These are phyloP conservation scores for Boletellus dicymbophilus DNA, from an alignment of 1,284 basidiomycete species.

Conservation along the genomic window DNA sequence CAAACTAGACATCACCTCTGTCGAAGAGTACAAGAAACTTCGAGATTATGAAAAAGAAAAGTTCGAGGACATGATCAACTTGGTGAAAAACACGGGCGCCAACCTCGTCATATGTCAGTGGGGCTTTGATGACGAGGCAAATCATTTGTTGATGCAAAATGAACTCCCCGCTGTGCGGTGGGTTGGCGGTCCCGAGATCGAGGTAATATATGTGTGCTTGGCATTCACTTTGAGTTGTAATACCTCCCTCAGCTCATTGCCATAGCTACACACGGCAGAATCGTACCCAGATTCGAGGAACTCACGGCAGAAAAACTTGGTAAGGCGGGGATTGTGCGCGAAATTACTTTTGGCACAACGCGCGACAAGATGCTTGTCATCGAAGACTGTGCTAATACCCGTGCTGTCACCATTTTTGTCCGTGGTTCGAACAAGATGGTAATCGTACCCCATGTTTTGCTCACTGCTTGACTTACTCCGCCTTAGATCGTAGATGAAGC, in stretches of 20 bases:
- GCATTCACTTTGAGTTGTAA: not conserved
- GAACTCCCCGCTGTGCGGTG: slow-evolving; percentile 97
- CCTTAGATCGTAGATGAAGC: slow-evolving; percentile 96
- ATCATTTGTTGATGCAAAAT: slow-evolving; percentile 97
- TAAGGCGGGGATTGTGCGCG: slow-evolving; percentile 89
- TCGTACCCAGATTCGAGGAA: slow-evolving; percentile 98
- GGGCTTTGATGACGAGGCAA: slow-evolving; percentile 99
- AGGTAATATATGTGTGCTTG: slow-evolving; percentile 51
- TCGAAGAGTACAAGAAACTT: slow-evolving; percentile 98
- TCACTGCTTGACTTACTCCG: not conserved
- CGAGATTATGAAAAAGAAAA: slow-evolving; percentile 96
- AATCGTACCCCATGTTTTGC: slow-evolving; percentile 18
- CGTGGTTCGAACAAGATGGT: slow-evolving; percentile 99
- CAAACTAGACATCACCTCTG: slow-evolving; percentile 96
- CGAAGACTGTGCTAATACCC: slow-evolving; percentile 96
- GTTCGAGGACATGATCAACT: slow-evolving; percentile 96
- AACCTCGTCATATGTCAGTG: slow-evolving; percentile 99
- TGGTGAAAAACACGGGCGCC: slow-evolving; percentile 97
- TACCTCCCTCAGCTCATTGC: slow-evolving; percentile 76
- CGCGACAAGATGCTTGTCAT: slow-evolving; percentile 99
- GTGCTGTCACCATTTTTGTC: slow-evolving; percentile 97
- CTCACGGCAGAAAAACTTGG: slow-evolving; percentile 91
- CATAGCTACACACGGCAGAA: slow-evolving; percentile 97
- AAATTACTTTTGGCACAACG: slow-evolving; percentile 96
- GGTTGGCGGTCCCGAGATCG: slow-evolving; percentile 99